Evolutionary conservation across 495 filamentous ascomycete species (phyloP).

Genomic region (Evansstolkia leycettana): DNA sequence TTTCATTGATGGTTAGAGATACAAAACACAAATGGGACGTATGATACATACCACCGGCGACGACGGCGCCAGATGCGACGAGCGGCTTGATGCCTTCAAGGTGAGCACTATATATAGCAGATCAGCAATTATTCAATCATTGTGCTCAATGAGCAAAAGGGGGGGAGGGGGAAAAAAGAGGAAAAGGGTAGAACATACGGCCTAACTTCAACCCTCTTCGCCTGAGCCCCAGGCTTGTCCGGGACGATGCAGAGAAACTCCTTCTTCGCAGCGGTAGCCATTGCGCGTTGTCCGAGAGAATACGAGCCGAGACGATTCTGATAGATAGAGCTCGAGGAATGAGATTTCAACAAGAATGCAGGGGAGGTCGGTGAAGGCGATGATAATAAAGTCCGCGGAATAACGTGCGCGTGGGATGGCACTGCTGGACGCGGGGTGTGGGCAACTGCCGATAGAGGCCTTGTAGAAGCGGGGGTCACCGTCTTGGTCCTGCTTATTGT

Average conservation of each 20-base stretch:
- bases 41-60: conserved; percentile 24
- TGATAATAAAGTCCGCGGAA: no score
- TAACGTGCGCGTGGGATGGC: no score
- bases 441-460: no score
- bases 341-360: no score
- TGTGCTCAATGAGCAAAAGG: not conserved
- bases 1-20: no score
- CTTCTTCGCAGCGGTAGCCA: conserved; percentile 35
- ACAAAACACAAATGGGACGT: not conserved
- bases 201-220: conserved; percentile 59
- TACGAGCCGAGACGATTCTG: not conserved
- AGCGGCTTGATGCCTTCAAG: conserved; percentile 22
- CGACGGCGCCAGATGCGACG: conserved; percentile 19
- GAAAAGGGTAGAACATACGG: conserved; percentile 36
- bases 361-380: no score
- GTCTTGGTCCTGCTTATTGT: no score
- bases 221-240: conserved; percentile 54
- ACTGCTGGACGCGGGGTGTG: no score
- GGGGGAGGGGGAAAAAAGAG: no score
- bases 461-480: no score
- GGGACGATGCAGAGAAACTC: conserved; percentile 85
- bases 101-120: conserved; percentile 14
- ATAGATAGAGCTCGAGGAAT: no score
- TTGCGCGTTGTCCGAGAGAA: conserved; percentile 8
- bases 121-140: not conserved